Base-by-base conservation (phyloP, 2,329 filamentous ascomycete genomes). In the Mycogone perniciosa region DNA sequence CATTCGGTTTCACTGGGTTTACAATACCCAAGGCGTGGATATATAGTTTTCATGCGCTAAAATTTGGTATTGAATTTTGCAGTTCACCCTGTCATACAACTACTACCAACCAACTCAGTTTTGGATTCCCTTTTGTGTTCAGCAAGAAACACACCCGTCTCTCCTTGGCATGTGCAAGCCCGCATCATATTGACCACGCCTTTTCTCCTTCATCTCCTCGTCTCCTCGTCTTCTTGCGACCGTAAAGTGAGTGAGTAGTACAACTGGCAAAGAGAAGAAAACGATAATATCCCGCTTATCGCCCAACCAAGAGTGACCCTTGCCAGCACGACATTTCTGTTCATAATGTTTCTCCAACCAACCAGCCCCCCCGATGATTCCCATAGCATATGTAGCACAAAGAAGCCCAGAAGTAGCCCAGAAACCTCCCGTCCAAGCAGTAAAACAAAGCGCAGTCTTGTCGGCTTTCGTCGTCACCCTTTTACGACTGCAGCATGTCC, bases 401-500 rank as follows among this genome's bases (percentile, higher is more conserved):
- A 26, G 20, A 20, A 20, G 20, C 20, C 20, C 20, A 20, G 20
- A 20, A 42, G 7, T 30, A 42, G 40, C 40, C 20, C 40, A 42
- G 13, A 30, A 42, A 20, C 40, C 40, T 26, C 40, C 40, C 20
- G 29, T 42, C 40, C 10, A 42, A 42, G 40, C 40, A 20, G 40
- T 27, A 42, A 26, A 42, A 30, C 27, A 27, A 20, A 42, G 40
- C 40, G 27, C 27, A 11, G 6, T 44, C 33, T 44, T 6, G 4
- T 44, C 26, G 35, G 51, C 39, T 47, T 42, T 48, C 38, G 39
- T 51, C 51, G 42, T 48, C 53, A 6, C 13, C 4, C n/a, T 20
- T 31, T 39, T 44, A 50, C 31, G 46, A 72, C 61, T 71, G 68
- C 54, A 83, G 69, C 46, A 85, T 71, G 60, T 96, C 93, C 46